Evolutionary conservation across 2,329 filamentous ascomycete genomes (phyloP), one percentile per base, ranked within the genome.

Genomic region (Stachybotrys echinatus): DNA sequence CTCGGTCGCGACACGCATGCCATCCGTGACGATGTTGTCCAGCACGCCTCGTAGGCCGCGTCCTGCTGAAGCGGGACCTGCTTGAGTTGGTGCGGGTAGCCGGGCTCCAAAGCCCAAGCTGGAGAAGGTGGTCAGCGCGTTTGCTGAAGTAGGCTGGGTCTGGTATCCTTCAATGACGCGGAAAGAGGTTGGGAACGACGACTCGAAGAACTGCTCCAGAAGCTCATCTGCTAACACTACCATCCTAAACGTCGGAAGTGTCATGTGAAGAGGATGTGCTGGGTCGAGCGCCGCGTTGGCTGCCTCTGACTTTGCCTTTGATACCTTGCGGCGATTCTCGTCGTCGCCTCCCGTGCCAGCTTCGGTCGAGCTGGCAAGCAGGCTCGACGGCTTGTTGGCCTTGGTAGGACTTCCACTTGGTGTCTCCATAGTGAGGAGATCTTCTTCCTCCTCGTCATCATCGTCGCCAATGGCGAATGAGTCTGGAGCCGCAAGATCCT

Each of bases 161-260:
- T 67, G 64, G 3, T 81, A 61, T 23, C 78, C 79, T 12, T 95
- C 88, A 21, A 89, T 85, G 44, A 96, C 84, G 61, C 89, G 90
- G 80, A 99, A 95, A 1, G 91, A 96, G 47, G 88, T 84, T 0
- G 92, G 90, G 71, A 97, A 96, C 39, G 91, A 95, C 1, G 89
- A 89, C 71, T 99, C 94, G 65, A 99, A 99, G 71, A 99, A 99
- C 58, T 95, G 89, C 62, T 99, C 92, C 6, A 99, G 81, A 1
- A 95, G 80, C 67, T 99, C 94, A 63, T 99, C 94, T 42, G 94
- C 94, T 7, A 99, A 82, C 10, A 99, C 89, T 4, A 99, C 91
- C 94, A 99, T 99, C 56, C 94, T 87, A 79, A 99, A 99, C 1
- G 94, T 99, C 1, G 94, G 94, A 2, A 99, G 79, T 1, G 94